Evolutionary conservation across 371 early-diverging fungal species (phyloP), one percentile per base, ranked within the genome.

Genomic region (Dinochytrium kinnereticum): DNA sequence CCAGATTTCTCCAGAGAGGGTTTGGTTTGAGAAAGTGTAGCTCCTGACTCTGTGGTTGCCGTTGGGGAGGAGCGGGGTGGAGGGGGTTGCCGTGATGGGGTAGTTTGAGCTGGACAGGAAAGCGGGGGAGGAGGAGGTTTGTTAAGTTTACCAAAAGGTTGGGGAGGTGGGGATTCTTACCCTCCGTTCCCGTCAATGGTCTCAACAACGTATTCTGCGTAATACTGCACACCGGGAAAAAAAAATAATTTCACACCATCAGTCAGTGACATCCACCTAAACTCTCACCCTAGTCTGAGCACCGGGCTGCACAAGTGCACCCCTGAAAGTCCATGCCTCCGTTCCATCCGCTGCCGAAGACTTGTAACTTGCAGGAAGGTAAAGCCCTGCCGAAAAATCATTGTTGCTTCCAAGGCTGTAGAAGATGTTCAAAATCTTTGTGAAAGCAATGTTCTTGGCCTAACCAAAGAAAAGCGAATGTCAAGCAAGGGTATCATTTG

Each of bases 391-490:
- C n/a, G n/a, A n/a, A 24, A 53, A 53, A 26, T 53, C 55, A 53
- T 53, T 53, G 24, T 53, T 26, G 17, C n/a, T 5, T 7, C 44
- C 44, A 24, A 53, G 55, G 26, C 17, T 15, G 55, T 53, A 53
- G 24, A 53, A 53, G n/a, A 53, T 5, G 26, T 53, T 53, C n/a
- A 53, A 13, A 26, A 53, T 26, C 55, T 53, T 53, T 5, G 10
- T 53, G 55, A n/a, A 53, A 7, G 55, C 55, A 53, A 53, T 53
- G 55, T 53, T 53, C 26, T 53, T 53, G 55, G 26, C 21, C 49
- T 44, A 21, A 44, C 10, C 10, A 21, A 44, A 44, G 21, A 44
- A 44, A 44, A 44, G 49, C 21, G 21, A 13, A 21, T 44, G 49
- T 44, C 49, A 44, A 21, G 10, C 49, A n/a, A n/a, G n/a, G n/a